Evolutionary conservation across 2,329 filamentous ascomycete species (phyloP).

Genomic region (Diplocarpon rosae): DNA sequence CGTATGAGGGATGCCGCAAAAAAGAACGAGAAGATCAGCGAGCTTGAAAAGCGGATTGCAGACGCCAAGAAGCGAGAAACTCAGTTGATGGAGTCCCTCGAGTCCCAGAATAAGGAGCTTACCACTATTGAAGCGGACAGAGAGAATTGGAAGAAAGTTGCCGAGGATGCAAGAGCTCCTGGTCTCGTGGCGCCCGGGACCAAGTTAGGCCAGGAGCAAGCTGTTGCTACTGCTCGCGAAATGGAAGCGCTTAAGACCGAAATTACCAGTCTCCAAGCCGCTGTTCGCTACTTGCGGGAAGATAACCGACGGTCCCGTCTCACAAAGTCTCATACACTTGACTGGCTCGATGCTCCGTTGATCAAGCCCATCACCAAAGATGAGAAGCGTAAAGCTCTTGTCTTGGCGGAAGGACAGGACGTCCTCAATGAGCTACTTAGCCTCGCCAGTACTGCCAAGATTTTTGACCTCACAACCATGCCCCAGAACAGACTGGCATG

Average conservation of each 20-base stretch:
- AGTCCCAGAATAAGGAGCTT: slow-evolving; percentile 57
- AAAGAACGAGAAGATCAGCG: slow-evolving; percentile 59
- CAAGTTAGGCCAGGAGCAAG: slow-evolving; percentile 52
- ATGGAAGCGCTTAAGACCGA: slow-evolving; percentile 62
- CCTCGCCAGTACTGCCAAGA: slow-evolving; percentile 42
- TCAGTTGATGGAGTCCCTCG: slow-evolving; percentile 50
- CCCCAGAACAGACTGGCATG: slow-evolving; percentile 53
- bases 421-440: slow-evolving; percentile 53
- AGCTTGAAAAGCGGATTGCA: slow-evolving; percentile 50
- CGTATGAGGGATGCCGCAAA: slow-evolving; percentile 74
- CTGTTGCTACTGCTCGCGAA: slow-evolving; percentile 60
- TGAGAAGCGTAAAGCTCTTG: slow-evolving; percentile 38
- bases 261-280: slow-evolving; percentile 51
- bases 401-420: slow-evolving; percentile 51
- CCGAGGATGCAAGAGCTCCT: slow-evolving; percentile 49
- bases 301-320: slow-evolving; percentile 53
- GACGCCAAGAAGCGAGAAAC: slow-evolving; percentile 39
- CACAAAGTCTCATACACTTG: slow-evolving; percentile 42
- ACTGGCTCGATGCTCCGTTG: slow-evolving; percentile 57
- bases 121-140: slow-evolving; percentile 53
- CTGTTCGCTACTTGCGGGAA: slow-evolving; percentile 56
- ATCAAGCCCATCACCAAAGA: slow-evolving; percentile 31
- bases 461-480: slow-evolving; percentile 48
- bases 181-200: slow-evolving; percentile 35
- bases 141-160: slow-evolving; percentile 62